Conservation (phyloP, 495 filamentous ascomycete genomes). For the Chaetomidium leptoderma region DNA sequence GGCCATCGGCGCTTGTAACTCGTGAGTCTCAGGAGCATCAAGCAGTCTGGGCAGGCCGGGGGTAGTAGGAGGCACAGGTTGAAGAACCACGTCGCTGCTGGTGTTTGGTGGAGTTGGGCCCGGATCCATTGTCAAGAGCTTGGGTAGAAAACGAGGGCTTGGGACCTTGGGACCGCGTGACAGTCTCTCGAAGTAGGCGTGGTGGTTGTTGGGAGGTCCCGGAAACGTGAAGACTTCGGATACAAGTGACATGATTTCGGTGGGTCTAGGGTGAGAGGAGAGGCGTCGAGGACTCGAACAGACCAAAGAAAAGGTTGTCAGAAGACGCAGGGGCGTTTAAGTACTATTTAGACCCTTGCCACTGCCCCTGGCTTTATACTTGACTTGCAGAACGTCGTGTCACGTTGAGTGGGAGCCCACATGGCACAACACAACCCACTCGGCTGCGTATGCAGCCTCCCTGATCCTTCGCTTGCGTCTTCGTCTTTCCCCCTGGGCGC, state of each 20-base stretch:
- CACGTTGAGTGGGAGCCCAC: conserved; percentile 6
- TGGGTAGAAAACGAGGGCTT: background rate
- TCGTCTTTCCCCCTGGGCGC: background rate
- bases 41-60: background rate
- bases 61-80: background rate
- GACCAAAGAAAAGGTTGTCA: too few species aligned
- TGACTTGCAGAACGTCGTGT: conserved; percentile 3
- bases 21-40: background rate
- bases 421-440: conserved; percentile 9
- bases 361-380: background rate
- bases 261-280: background rate
- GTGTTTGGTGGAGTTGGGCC: background rate
- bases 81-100: background rate
- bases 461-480: background rate
- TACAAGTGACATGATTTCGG: conserved; percentile 3
- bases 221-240: background rate
- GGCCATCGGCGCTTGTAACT: too few species aligned
- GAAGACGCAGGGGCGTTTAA: background rate
- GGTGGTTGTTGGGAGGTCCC: background rate
- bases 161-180: background rate
- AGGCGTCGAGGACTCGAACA: too few species aligned
- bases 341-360: too few species aligned
- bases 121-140: background rate
- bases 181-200: background rate
- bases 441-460: background rate